Base-by-base conservation (phyloP, 768 basidiomycete genomes). In the Tylopilus subfusipes region DNA sequence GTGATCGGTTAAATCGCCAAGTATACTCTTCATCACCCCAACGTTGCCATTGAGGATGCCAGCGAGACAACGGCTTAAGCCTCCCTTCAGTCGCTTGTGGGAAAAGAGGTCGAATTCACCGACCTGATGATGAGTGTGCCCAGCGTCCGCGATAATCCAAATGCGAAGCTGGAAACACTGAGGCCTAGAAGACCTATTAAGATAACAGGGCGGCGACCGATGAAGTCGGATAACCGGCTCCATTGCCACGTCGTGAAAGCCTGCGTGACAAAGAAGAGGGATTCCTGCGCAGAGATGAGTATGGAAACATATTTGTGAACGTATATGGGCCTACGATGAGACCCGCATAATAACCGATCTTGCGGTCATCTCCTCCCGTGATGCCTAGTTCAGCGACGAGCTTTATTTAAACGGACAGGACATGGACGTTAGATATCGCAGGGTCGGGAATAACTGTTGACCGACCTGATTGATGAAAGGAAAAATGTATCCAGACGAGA, bases 131-230 rank as follows among this genome's bases (percentile, higher is more conserved):
- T 77, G 43, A 86, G 65, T 21, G 67, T 71, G 66, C 68, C 75
- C 57, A 85, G 78, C 12, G 82, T 81, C 27, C 75, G 74, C 4
- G 84, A 85, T 44, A 86, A 65, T 9, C 86, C 86, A 67, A 88
- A 88, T 36, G 70, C 74, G 6, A 84, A 52, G 70, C 82, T 84
- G 1, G 83, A 85, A 0, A 76, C 43, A 3, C 73, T 70, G 13
- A 75, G 68, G 14, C 84, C 84, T 7, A 80, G 64, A n/a, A 86
- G 64, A 6, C 84, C 83, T 10, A 77, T 65, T n/a, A 85, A 63
- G 18, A 85, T 63, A 21, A 86, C 74, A 9, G 84, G 84, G 55
- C 83, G 82, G 21, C 84, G 79, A 6, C 84, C 84, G 18, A 83
- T 64, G 50, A 71, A 72, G 58, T 86, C 83, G 4, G 85, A 86